Percentiles rank a stretch among this genome's conserved stretches.
Evolutionary conservation across 1,284 basidiomycete genomes (phyloP).

Genomic region (Exobasidium rhododendri): DNA sequence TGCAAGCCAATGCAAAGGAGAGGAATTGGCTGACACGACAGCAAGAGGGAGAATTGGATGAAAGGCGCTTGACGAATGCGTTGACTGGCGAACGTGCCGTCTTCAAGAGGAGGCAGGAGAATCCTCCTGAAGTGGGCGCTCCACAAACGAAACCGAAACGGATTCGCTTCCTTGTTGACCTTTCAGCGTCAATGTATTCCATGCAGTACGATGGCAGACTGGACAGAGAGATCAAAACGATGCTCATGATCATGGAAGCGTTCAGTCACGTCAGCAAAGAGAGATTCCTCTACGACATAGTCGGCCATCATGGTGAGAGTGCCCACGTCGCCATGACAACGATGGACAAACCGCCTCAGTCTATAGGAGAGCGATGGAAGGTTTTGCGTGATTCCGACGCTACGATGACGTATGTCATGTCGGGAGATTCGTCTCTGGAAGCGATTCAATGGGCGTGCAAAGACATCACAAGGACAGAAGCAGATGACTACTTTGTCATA

Average conservation of each 20-base stretch:
- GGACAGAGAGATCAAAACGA: constrained; percentile 47
- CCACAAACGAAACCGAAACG: constrained; percentile 56
- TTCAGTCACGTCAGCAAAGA: constrained; percentile 37
- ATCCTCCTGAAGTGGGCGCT: constrained; percentile 50
- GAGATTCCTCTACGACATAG: constrained; percentile 52
- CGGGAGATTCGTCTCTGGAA: constrained; percentile 38
- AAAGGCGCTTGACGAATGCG: constrained; percentile 52
- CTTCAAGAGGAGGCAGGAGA: constrained; percentile 51
- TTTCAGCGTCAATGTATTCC: constrained; percentile 48
- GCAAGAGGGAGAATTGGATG: constrained; percentile 56
- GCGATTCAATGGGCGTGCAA: constrained; percentile 23
- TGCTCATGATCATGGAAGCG: constrained; percentile 55
- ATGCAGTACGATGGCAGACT: constrained; percentile 53
- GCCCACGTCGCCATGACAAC: constrained; percentile 49
- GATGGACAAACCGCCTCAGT: constrained; percentile 35
- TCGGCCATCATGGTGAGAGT: constrained; percentile 54
- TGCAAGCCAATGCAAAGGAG: constrained; percentile 55
- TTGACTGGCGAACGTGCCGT: constrained; percentile 55
- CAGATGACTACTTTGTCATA: constrained; percentile 56
- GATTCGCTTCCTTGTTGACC: constrained; percentile 55
- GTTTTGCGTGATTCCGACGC: constrained; percentile 37
- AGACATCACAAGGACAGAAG: constrained; percentile 25
- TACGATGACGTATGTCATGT: constrained; percentile 15
- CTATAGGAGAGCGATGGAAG: constrained; percentile 46
- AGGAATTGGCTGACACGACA: constrained; percentile 55